A percentile compares a stretch with the other conserved stretches of the same genome.
phyloP scores from a whole-genome alignment of 2,329 filamentous ascomycete species.

The Trichothecium sympodiale region DNA sequence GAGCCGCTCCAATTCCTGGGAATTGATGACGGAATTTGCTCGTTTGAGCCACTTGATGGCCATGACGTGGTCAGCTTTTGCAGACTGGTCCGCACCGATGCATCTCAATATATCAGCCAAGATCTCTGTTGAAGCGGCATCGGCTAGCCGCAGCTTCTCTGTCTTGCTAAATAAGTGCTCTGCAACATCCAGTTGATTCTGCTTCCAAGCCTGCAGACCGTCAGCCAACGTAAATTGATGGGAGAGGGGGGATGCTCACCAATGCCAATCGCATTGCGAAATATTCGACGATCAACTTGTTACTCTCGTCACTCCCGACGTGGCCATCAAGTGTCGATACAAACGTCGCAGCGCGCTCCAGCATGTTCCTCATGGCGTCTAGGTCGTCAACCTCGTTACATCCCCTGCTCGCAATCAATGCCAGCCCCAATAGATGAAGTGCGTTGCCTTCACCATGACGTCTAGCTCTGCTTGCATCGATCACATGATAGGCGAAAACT shows the following conservation, averaged over 20 bases:
- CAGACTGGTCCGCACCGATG: conserved; percentile 53
- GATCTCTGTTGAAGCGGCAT: conserved; percentile 43
- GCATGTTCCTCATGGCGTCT: conserved; percentile 44
- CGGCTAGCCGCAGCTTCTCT: conserved; percentile 25
- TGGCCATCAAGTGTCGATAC: conserved; percentile 8
- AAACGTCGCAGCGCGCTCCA: conserved; percentile 55
- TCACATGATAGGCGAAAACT: conserved; percentile 53
- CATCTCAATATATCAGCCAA: conserved; percentile 60
- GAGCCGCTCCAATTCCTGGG: conserved; percentile 41
- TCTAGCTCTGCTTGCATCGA: conserved; percentile 42
- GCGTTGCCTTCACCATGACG: conserved; percentile 23
- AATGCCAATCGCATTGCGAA: conserved; percentile 53
- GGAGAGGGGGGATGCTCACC: conserved; percentile 33
- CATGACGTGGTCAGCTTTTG: conserved; percentile 36
- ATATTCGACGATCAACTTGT: conserved; percentile 47
- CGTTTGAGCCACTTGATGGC: conserved; percentile 66
- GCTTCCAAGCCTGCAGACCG: conserved; percentile 56
- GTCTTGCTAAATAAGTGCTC: conserved; percentile 65
- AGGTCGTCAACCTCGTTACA: conserved; percentile 40
- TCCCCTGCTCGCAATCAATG: conserved; percentile 51
- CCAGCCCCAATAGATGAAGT: conserved; percentile 52
- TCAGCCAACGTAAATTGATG: conserved; percentile 6
- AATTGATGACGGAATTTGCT: conserved; percentile 47
- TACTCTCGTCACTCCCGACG: conserved; percentile 5
- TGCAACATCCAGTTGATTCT: conserved; percentile 61